Base-by-base conservation (phyloP, 352 stramenopile genomes). In the Globisporangium mamillatum region DNA sequence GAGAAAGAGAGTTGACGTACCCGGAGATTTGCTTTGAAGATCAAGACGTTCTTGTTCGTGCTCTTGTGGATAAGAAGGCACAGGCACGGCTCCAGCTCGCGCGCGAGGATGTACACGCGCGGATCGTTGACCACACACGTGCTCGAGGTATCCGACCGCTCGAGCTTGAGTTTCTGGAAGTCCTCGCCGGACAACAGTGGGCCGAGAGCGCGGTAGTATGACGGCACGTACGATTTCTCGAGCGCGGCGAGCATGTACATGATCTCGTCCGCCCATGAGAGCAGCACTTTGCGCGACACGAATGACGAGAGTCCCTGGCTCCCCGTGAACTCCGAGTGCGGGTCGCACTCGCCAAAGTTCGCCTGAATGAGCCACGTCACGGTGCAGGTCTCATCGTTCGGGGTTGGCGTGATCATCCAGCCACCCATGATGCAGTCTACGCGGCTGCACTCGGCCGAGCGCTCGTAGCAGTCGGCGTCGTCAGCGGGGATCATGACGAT, bases 321-420 rank as follows among this genome's bases (percentile, higher is more conserved):
- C 4, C 77, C 79, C 1, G 80, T 88, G 67, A 92, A 92, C 65
- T 92, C 82, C 29, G 57, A 72, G 10, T 70, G 63, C 9, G 81
- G 56, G 32, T 89, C 70, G 55, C 84, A 91, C 56, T 86, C 71
- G 16, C 80, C 80, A 59, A 92, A 92, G 69, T 94, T 91, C 29
- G 73, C 79, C 63, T 94, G 82, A 76, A 90, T 85, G n/a, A 94
- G n/a, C 86, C 84, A 91, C 25, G 82, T 92, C 12, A 92, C 81
- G 0, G 73, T 84, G 56, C 82, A 92, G 1, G 81, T 84, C 24
- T 89, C 81, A 54, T 91, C 79, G 7, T 77, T 77, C 8, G 79
- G 75, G 6, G 82, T 86, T 18, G 82, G 84, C 1, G 78, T 78
- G 54, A 93, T 80, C 50, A 92, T 60, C 79, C 81, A 94, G 24